Evolutionary conservation across 306 rosid species (phyloP), one percentile per base, ranked within the genome.

Genomic region (Dryas alaskensis): DNA sequence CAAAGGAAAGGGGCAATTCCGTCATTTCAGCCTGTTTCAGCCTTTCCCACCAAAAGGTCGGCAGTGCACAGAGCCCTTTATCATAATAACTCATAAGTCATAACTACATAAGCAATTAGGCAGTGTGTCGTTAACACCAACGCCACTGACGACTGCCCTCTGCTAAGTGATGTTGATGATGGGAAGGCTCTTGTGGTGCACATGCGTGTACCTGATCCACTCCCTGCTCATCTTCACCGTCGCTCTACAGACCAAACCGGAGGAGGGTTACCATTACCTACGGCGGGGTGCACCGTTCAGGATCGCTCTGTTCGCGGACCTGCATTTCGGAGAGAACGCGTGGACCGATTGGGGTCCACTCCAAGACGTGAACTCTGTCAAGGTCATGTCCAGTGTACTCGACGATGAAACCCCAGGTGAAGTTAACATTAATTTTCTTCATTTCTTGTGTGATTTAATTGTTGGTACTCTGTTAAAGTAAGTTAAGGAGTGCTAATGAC

Each of bases 251-350:
- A 48, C 52, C 4, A 11, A 58, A 27, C 16, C 80, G 78, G 82
- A 67, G 46, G 46, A 11, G 66, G 79, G 78, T 53, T 17, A 19
- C 54, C 54, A 84, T 58, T 78, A 49, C 61, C 65, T 82, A 45
- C 84, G 76, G 66, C 65, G 59, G 25, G 76, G 65, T 39, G 79
- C 81, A 53, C 37, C 82, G 4, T 88, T 90, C 69, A 90, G 84
- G 85, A 67, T 90, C 22, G 85, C 87, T 0, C 14, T 92, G 59
- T 90, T 92, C 48, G 91, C 98, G 0, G 98, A 90, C 80, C 82
- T 92, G 73, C 98, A 92, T 80, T 90, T 90, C 42, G 98, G 98
- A 3, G 96, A 92, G 84, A 16, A 59, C 74, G 81, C 84, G 14
- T 86, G 79, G 83, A 83, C 87, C 0, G 75, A 83, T 7, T 92